phyloP scores from a whole-genome alignment of 495 filamentous ascomycete species.

The Penicillium taxi region DNA sequence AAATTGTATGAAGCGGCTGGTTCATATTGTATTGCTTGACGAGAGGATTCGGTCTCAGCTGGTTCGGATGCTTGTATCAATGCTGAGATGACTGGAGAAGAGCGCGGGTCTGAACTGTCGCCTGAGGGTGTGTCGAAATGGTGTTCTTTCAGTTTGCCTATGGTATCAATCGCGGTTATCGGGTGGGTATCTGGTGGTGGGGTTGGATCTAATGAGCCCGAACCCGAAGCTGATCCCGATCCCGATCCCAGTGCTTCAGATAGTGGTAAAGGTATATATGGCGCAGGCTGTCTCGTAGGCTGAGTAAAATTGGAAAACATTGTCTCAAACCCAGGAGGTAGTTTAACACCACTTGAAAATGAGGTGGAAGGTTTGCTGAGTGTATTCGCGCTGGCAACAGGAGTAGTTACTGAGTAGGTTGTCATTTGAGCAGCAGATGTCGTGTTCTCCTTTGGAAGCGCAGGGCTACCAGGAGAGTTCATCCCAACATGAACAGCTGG shows the following conservation, averaged over 20 bases:
- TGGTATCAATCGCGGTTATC: slow-evolving; percentile 30
- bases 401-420: no score
- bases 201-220: no score
- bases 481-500: no score
- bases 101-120: slow-evolving; percentile 8
- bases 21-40: not conserved
- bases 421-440: no score
- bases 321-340: slow-evolving; percentile 33
- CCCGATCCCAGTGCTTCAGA: slow-evolving; percentile 1
- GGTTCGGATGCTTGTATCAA: slow-evolving; percentile 16
- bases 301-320: slow-evolving; percentile 25
- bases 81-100: slow-evolving; percentile 19
- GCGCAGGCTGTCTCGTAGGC: slow-evolving; percentile 1
- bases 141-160: slow-evolving; percentile 34
- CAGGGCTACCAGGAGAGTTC: no score
- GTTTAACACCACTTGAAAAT: slow-evolving; percentile 13
- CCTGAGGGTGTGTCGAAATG: slow-evolving; percentile 20
- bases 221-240: no score
- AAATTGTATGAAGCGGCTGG: not conserved
- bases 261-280: not conserved
- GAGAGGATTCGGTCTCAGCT: not conserved
- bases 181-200: slow-evolving; percentile 18
- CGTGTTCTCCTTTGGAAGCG: no score
- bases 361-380: slow-evolving; percentile 2
- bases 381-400: no score